Evolutionary conservation across 2,329 filamentous ascomycete genomes (phyloP), one percentile per base, ranked within the genome.

Genomic region (Beauveria sp.): DNA sequence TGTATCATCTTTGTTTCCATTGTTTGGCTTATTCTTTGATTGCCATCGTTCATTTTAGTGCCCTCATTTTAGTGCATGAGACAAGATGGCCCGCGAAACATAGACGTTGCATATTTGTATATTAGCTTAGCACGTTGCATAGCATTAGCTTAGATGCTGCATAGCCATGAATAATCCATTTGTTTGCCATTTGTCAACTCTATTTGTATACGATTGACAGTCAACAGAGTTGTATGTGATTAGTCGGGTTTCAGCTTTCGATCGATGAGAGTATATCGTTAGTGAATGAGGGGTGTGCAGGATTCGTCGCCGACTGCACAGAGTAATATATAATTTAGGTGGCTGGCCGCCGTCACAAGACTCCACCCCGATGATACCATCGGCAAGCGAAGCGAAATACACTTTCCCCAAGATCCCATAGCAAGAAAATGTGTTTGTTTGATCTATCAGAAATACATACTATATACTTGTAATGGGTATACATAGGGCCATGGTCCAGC

Each of bases 401-500:
- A 22, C 3, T 46, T n/a, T 30, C n/a, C 2, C n/a, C 3, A 8
- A 20, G 28, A 55, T 8, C 3, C 4, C 2, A 40, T 3, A 1
- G 22, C 8, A 43, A 6, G 8, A 16, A 56, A 9, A 26, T n/a
- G 28, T 18, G 1, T 6, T n/a, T 14, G 47, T 53, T 48, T 59
- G 37, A 52, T 52, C 5, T 51, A n/a, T 43, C 22, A 58, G 43
- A 43, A 22, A 30, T 51, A 41, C 46, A 58, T 22, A 37, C n/a
- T 53, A 53, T 59, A 8, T 52, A 30, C 26, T 24, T 44, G 30
- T 34, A 52, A 59, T 59, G 47, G 56, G 46, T 46, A 52, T 59
- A 48, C 41, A 37, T 34, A 26, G 6, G 40, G 4, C 48, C 16
- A 20, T 41, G 24, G 22, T 26, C 37, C 24, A 34, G 40, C 20